Percentiles rank a stretch among this genome's conserved stretches.
These are phyloP conservation scores for Eucalyptus regnans DNA, from an alignment of 345 rosid species.

Conservation along the genomic window DNA sequence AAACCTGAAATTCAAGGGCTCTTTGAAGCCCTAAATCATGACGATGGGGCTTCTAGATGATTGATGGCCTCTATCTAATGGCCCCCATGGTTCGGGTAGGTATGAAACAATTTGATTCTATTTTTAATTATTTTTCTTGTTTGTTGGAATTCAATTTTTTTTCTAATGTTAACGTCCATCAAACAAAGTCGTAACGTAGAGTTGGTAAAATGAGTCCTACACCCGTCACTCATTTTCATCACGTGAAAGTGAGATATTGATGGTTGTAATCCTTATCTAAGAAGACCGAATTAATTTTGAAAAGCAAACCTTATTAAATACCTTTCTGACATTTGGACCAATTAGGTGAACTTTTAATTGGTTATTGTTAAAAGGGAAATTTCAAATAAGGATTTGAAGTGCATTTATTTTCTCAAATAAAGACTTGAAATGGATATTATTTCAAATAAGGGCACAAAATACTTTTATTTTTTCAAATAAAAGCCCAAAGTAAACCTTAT, in stretches of 20 bases:
- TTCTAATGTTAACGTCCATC: background rate
- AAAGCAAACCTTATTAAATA: background rate
- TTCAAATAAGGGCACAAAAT: fast-evolving
- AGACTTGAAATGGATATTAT: fast-evolving
- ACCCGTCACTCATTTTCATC: background rate
- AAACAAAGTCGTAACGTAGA: no score
- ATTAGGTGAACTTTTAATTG: background rate
- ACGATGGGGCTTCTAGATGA: background rate
- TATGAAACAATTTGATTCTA: background rate
- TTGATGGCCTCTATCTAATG: background rate
- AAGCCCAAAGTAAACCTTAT: no score
- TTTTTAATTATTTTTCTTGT: no score
- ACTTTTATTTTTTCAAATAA: no score
- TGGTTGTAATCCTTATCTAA: background rate
- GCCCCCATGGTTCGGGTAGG: background rate
- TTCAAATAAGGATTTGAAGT: fast-evolving
- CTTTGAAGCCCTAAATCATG: background rate
- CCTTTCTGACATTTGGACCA: background rate
- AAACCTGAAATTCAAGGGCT: background rate
- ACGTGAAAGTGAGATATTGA: background rate
- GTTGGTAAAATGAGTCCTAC: background rate
- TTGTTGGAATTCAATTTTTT: background rate
- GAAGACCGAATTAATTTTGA: background rate
- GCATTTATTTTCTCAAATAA: no score
- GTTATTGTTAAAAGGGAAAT: background rate